Conservation (phyloP, 2,329 filamentous ascomycete genomes). For the Phialophora macrospora region DNA sequence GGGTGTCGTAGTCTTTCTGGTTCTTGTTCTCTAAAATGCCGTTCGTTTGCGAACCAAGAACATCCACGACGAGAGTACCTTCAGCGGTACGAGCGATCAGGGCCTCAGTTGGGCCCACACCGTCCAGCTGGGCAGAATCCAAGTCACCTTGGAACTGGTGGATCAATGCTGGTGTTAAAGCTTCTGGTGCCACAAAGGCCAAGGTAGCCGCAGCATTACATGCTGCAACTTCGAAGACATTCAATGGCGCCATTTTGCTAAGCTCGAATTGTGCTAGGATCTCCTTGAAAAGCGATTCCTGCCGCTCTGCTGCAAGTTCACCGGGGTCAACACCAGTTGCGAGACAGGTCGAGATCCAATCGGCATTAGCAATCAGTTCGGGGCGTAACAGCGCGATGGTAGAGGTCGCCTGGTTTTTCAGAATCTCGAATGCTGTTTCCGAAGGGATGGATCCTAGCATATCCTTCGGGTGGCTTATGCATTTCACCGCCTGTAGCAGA, state of each 20-base stretch:
- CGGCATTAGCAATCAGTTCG: constrained; percentile 75
- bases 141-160: constrained; percentile 76
- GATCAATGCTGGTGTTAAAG: constrained; percentile 76
- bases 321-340: constrained; percentile 83
- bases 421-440: constrained; percentile 52
- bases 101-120: constrained; percentile 82
- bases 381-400: constrained; percentile 78
- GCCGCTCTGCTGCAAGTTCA: constrained; percentile 68
- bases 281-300: constrained; percentile 69
- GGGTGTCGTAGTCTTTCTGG: constrained; percentile 89
- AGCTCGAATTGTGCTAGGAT: constrained; percentile 33
- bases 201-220: constrained; percentile 87
- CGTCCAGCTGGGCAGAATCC: constrained; percentile 68
- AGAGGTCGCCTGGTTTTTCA: constrained; percentile 74
- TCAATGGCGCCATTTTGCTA: constrained; percentile 42
- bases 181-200: constrained; percentile 87
- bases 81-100: constrained; percentile 92
- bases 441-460: constrained; percentile 40
- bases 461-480: constrained; percentile 47
- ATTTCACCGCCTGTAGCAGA: constrained; percentile 65
- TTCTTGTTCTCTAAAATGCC: constrained; percentile 79
- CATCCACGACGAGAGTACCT: constrained; percentile 86
- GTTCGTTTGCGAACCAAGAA: constrained; percentile 80
- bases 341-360: constrained; percentile 89
- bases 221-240: constrained; percentile 67